Conservation (phyloP, 768 basidiomycete genomes). For the Lactarius quietus region DNA sequence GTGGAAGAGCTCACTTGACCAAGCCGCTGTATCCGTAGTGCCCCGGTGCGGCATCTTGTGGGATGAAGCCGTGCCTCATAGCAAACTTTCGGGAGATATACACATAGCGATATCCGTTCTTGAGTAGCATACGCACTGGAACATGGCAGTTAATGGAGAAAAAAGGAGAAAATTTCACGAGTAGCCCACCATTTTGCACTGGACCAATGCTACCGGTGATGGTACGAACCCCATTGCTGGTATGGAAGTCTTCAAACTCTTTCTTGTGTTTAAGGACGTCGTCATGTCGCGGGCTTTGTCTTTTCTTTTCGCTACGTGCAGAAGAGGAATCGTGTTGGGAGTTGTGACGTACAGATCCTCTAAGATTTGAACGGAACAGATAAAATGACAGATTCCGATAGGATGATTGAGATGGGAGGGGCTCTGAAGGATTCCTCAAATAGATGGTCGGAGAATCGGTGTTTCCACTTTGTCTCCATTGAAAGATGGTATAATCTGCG, state of each 20-base stretch:
- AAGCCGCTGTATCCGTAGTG: conserved; percentile 92
- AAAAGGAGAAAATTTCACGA: background rate
- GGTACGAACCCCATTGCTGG: conserved; percentile 89
- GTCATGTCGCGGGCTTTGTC: conserved; percentile 36
- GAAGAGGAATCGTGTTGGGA: conserved; percentile 34
- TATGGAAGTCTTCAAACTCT: conserved; percentile 82
- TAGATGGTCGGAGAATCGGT: conserved; percentile 51
- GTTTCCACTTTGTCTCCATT: conserved; percentile 56
- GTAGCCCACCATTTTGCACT: conserved; percentile 69
- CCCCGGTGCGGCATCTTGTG: conserved; percentile 81
- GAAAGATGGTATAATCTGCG: conserved; percentile 85
- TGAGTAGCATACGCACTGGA: conserved; percentile 88
- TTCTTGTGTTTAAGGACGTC: conserved; percentile 62
- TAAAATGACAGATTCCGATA: conserved; percentile 75
- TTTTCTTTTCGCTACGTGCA: conserved; percentile 29
- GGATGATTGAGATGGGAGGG: conserved; percentile 56
- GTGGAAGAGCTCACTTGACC: conserved; percentile 46
- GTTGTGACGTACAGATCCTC: conserved; percentile 7
- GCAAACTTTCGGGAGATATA: conserved; percentile 97
- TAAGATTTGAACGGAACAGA: conserved; percentile 45
- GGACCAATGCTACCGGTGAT: conserved; percentile 89
- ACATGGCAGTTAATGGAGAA: conserved; percentile 1
- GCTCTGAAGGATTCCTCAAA: conserved; percentile 55
- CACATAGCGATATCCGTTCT: conserved; percentile 87
- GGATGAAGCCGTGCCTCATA: conserved; percentile 80